Base-by-base conservation (phyloP, 2,329 filamentous ascomycete species). In the Fusarium cyanostomum region DNA sequence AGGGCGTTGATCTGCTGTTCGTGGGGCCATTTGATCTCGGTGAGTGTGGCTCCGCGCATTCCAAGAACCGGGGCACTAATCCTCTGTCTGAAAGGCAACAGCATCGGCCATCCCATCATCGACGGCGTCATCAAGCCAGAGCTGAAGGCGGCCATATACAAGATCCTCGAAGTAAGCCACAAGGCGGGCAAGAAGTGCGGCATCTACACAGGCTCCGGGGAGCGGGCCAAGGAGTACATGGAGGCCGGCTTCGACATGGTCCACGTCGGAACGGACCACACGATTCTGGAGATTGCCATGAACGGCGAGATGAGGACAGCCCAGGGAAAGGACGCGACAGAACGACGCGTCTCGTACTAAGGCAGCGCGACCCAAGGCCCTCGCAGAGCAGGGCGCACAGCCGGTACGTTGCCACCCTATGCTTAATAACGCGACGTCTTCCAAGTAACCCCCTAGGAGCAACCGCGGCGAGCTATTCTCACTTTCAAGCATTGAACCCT, bases 141-240 rank as follows among this genome's bases (percentile, higher is more conserved):
- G 24, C 26, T 59, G 1, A 56, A 43, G 1, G 24, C 9, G 4
- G 30, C 38, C 3, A 37, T 59, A 4, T 8, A 28, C n/a, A n/a
- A 12, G 1, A 44, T 57, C 12, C n/a, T 57, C 0, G 28, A 41
- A 12, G 28, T 52, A 1, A n/a, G 33, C 0, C 56, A 34, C 13
- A 52, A 59, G 9, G 24, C 53, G 13, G 52, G 39, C 4, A 57
- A 59, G 24, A 57, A 57, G 24, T 59, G 56, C 0, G 56, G 56
- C 2, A 37, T 59, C 13, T 57, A 59, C 21, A 39, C 44, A 2
- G 30, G 16, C 2, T 57, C 53, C 12, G 53, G 44, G 9, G 44
- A 37, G 8, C 28, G 30, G n/a, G 45, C 44, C 2, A 59, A 24
- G 1, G 53, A 43, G 33, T 59, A 57, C 12, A 18, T 57, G 2